Evolutionary conservation across 1,284 basidiomycete species (phyloP).

Genomic region (Ustilago esculenta): DNA sequence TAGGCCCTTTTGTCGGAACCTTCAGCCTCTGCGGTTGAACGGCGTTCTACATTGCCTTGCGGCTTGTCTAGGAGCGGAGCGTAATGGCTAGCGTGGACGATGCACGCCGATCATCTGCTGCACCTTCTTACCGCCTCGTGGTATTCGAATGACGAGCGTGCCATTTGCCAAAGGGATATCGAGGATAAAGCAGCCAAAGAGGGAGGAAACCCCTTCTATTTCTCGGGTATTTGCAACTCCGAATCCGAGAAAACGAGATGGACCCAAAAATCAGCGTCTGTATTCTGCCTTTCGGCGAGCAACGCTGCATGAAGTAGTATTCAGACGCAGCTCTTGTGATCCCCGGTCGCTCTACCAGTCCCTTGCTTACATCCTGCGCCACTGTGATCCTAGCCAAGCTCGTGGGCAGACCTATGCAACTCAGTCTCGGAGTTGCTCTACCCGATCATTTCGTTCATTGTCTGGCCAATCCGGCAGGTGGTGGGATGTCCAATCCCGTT

Average conservation of each 20-base stretch:
- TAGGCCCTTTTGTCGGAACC: not conserved
- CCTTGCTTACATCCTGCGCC: not conserved
- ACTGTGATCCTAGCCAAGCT: not conserved
- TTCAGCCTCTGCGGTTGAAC: not conserved
- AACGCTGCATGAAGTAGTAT: not conserved
- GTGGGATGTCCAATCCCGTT: no score
- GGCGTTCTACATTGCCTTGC: not conserved
- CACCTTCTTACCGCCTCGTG: not conserved
- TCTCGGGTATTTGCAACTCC: constrained; percentile 1
- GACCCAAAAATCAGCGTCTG: no score
- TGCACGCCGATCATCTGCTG: constrained; percentile 6
- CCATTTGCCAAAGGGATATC: no score
- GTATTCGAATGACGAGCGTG: not conserved
- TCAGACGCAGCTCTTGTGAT: not conserved
- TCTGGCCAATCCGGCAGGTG: no score
- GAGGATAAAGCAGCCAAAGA: no score
- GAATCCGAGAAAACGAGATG: constrained; percentile 3
- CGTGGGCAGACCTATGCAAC: not conserved
- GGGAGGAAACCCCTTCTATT: not conserved
- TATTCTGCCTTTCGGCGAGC: not conserved
- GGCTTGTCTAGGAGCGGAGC: not conserved
- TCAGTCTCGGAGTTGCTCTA: not conserved
- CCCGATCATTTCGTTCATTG: not conserved
- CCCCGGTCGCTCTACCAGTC: not conserved
- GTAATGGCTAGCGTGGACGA: not conserved